Percentiles rank a stretch among this genome's conserved stretches.
phyloP scores from a whole-genome alignment of 2,329 filamentous ascomycete species.

The Myriosclerotinia scirpicola region DNA sequence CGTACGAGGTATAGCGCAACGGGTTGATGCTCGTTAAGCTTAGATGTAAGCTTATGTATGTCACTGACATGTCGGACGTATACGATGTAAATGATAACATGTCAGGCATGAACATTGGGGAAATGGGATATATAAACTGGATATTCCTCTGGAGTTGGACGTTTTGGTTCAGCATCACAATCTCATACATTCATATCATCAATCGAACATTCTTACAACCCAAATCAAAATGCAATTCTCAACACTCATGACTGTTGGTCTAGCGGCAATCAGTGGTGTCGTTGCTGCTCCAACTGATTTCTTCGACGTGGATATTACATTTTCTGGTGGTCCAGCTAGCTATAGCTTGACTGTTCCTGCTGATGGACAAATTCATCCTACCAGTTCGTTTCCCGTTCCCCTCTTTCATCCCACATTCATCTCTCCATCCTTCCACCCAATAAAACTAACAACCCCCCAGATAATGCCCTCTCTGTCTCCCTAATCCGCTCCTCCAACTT shows the following conservation, averaged over 20 bases:
- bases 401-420: no score
- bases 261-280: slow-evolving; percentile 12
- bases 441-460: not conserved
- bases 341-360: slow-evolving; percentile 15
- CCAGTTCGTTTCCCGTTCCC: not conserved
- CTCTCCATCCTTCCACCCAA: not conserved
- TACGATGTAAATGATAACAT: not conserved
- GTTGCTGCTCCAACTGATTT: slow-evolving; percentile 6
- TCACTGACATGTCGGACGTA: not conserved
- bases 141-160: no score
- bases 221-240: slow-evolving; percentile 18
- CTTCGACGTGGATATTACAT: slow-evolving; percentile 9
- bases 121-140: not conserved
- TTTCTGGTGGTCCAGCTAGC: slow-evolving; percentile 12
- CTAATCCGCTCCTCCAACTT: slow-evolving; percentile 23
- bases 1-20: not conserved
- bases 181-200: not conserved
- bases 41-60: not conserved
- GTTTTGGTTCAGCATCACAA: not conserved
- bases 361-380: slow-evolving; percentile 7
- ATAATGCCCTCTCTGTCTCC: slow-evolving; percentile 17
- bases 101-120: not conserved
- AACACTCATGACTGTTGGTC: slow-evolving; percentile 9
- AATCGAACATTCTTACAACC: not conserved
- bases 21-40: not conserved